Evolutionary conservation across 73 alveolate genomes (phyloP), one percentile per base, ranked within the genome.

Genomic region (Paramecium pentaurelia): DNA sequence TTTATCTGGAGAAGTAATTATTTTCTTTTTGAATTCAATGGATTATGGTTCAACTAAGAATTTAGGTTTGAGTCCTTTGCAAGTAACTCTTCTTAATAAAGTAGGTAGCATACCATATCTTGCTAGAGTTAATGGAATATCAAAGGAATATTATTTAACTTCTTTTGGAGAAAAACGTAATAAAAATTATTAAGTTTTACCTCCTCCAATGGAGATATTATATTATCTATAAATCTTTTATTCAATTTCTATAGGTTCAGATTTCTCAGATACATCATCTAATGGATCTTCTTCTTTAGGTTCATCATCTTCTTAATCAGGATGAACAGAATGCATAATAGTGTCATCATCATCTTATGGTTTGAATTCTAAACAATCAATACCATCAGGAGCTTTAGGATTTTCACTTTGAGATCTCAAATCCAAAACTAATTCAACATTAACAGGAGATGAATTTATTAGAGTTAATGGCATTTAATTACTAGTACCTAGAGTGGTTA

Each of bases 21-120:
- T 97, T 85, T 96, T 97, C 88, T 96, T 96, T 28, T 94, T 95
- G 84, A 97, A 97, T 90, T 96, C 96, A n/a, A 96, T 92, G 1
- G 86, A 89, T 27, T 96, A 59, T 12, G 98, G 98, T 40, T 95
- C 98, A 77, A 97, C 93, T 42, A 97, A 86, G 92, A 97, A 97
- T 93, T 96, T 93, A 18, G 99, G 99, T 92, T 97, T 96, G 12
- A 98, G 95, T 71, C 99, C 99, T 75, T 95, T 98, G 45, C 99
- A 99, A 1, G 91, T 71, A 32, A 89, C 80, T 16, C 84, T 71
- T 30, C 94, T 89, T 89, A 40, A 20, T 7, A 89, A 51, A 2
- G 94, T 42, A 16, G 94, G 92, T 7, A 89, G 47, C 7, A 71
- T 45, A 30, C 84, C 84, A 89, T 27, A 89, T 70, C 94, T 83